phyloP scores from a whole-genome alignment of 805 yeast species.

The Yarrowia osloensis region DNA sequence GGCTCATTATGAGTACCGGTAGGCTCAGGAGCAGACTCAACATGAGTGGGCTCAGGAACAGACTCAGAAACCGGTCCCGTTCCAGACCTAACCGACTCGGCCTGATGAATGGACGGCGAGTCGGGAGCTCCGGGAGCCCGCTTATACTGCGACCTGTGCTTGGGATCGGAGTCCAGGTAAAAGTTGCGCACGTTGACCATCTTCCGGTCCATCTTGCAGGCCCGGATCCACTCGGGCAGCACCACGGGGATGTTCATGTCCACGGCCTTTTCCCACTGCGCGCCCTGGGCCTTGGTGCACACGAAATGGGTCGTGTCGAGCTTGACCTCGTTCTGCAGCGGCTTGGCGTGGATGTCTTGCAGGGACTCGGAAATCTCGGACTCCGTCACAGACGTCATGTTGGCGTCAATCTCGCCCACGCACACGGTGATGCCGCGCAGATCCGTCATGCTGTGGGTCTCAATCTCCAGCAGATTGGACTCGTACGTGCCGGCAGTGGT shows the following conservation, averaged over 20 bases:
- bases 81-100: background rate
- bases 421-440: slow-evolving; percentile 90
- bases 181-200: slow-evolving; percentile 88
- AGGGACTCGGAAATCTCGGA: slow-evolving; percentile 64
- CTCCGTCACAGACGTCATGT: slow-evolving; percentile 42
- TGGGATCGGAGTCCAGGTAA: slow-evolving; percentile 47
- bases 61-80: background rate
- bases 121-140: slow-evolving; percentile 4
- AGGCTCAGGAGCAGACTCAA: slow-evolving; percentile 34
- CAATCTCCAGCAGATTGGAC: slow-evolving; percentile 67
- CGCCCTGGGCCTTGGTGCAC: slow-evolving; percentile 69
- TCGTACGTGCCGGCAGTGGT: slow-evolving; percentile 87
- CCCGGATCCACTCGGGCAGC: slow-evolving; percentile 95
- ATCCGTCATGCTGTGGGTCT: slow-evolving; percentile 95
- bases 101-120: background rate
- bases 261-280: slow-evolving; percentile 75
- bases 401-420: slow-evolving; percentile 63
- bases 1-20: no score
- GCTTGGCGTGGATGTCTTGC: slow-evolving; percentile 76
- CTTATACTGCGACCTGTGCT: slow-evolving; percentile 33
- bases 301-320: slow-evolving; percentile 95
- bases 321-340: slow-evolving; percentile 68
- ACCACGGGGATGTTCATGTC: slow-evolving; percentile 89
- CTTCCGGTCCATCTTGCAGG: slow-evolving; percentile 85
- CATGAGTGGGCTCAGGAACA: background rate